Evolutionary conservation across 2,329 filamentous ascomycete genomes (phyloP), one percentile per base, ranked within the genome.

Genomic region (Sporothrix luriei): DNA sequence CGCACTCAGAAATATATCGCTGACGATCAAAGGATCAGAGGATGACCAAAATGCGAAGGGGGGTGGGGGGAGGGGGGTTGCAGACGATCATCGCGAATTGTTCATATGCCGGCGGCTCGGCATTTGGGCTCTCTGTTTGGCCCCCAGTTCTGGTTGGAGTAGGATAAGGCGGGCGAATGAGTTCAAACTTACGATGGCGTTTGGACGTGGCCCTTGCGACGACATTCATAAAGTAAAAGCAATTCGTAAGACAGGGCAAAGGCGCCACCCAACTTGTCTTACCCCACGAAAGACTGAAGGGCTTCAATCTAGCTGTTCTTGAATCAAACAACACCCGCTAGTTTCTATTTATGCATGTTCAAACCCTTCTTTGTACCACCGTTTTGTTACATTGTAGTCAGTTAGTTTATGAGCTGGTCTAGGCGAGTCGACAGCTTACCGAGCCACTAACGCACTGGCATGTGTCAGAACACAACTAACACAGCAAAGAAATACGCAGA

Each of bases 91-190:
- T 61, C 57, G n/a, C 40, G 1, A 1, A 9, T 0, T 33, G 33
- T 4, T 26, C 52, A 52, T 68, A 43, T 57, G 52, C 40, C 52
- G 54, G 43, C 66, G 66, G 66, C 40, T 68, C 66, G 66, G 66
- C 66, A 68, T 68, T 59, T 57, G 38, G 40, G 13, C 9, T 33
- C 33, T 6, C 33, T 33, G 6, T 19, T 46, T 59, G 43, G 40
- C 38, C 10, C 4, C 9, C 14, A 33, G 14, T 19, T 4, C 11
- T 52, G 26, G n/a, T 24, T 10, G n/a, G 7, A 38, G 6, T 11
- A n/a, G 38, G 29, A 14, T 11, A 29, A 57, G 19, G 11, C 10
- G 57, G 55, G 14, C 33, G 24, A 59, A 43, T 14, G 14, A 33
- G 10, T 14, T 24, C n/a, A 14, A 59, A 14, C 14, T 40, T 19